A percentile compares a stretch with the other conserved stretches of the same genome.
These are phyloP conservation scores for Cudoniella acicularis DNA, from an alignment of 495 filamentous ascomycete species.

Conservation along the genomic window DNA sequence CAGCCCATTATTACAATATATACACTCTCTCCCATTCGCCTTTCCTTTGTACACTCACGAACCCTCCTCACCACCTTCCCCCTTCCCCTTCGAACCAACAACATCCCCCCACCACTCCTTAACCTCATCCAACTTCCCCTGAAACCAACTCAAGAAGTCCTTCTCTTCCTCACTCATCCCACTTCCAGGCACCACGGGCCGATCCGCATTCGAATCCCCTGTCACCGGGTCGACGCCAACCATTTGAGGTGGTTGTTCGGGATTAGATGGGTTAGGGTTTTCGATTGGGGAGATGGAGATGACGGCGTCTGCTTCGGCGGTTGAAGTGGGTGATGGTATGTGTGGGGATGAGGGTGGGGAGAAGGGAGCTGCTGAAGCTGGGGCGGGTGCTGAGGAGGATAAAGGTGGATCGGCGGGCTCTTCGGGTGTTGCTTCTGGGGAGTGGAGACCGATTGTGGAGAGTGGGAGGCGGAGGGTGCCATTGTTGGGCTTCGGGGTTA, in stretches of 20 bases:
- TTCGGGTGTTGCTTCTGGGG: slow-evolving; percentile 8
- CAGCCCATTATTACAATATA: too few species aligned
- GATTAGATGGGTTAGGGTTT: slow-evolving; percentile 14
- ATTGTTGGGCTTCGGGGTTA: slow-evolving; percentile 70
- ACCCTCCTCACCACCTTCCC: not conserved
- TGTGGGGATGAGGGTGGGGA: not conserved
- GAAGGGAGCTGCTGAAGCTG: not conserved
- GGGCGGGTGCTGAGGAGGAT: not conserved
- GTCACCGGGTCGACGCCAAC: slow-evolving; percentile 16
- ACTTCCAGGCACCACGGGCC: slow-evolving; percentile 19
- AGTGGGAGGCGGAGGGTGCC: slow-evolving; percentile 83
- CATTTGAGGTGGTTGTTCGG: not conserved
- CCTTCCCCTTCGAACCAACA: slow-evolving; percentile 24
- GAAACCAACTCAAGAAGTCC: slow-evolving; percentile 48
- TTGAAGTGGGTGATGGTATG: slow-evolving; percentile 1
- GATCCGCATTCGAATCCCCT: slow-evolving; percentile 1
- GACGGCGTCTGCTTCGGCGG: slow-evolving; percentile 5
- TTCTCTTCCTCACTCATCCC: slow-evolving; percentile 24
- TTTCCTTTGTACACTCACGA: not conserved
- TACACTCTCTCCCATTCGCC: not conserved
- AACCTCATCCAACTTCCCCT: slow-evolving; percentile 38
- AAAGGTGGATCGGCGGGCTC: slow-evolving; percentile 21
- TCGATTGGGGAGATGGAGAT: slow-evolving; percentile 26
- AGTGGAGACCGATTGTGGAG: slow-evolving; percentile 21
- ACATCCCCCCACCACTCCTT: slow-evolving; percentile 29